Base-by-base conservation (phyloP, 805 yeast genomes). In the Cyberlindnera lachancei region DNA sequence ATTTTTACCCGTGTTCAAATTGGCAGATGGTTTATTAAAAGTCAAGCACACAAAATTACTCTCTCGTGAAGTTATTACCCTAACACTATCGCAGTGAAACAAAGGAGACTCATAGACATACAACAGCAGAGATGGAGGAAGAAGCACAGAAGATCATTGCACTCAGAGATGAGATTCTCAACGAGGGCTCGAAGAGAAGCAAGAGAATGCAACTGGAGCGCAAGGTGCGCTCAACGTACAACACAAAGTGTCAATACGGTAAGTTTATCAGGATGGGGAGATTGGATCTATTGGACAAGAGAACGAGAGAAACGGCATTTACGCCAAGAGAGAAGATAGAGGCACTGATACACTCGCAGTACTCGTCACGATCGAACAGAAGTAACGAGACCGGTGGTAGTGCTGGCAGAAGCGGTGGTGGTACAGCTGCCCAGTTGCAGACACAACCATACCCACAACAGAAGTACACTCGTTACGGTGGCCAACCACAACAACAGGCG, bases 251-350 rank as follows among this genome's bases (percentile, higher is more conserved):
- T 14, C 35, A 42, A 15, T 45, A 51, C 33, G 45, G 39, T 27
- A 47, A 43, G 29, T 35, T 39, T 18, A 18, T 45, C 4, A 37
- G 40, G 27, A 37, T 36, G 23, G 58, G 58, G 4, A 42, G 58
- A 35, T 15, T 40, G 3, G 58, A 53, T 27, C 29, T 44, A 24
- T 45, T 53, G 7, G 44, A 46, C 12, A 18, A 31, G 22, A 41
- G 31, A 12, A 33, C 36, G n/a, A 32, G 46, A 23, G 31, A 25
- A 11, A 29, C 22, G 10, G 21, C 34, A 17, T 50, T 43, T 37
- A 40, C 46, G 8, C 38, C 39, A 2, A 29, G 35, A 11, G 33
- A 33, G 6, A 23, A 15, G 14, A 18, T 48, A 15, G 41, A 43
- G 21, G 40, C 31, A 21, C 44, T 46, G 7, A 34, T 41, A 24